phyloP scores from a whole-genome alignment of 768 basidiomycete species.

The Exsudoporus frostii region DNA sequence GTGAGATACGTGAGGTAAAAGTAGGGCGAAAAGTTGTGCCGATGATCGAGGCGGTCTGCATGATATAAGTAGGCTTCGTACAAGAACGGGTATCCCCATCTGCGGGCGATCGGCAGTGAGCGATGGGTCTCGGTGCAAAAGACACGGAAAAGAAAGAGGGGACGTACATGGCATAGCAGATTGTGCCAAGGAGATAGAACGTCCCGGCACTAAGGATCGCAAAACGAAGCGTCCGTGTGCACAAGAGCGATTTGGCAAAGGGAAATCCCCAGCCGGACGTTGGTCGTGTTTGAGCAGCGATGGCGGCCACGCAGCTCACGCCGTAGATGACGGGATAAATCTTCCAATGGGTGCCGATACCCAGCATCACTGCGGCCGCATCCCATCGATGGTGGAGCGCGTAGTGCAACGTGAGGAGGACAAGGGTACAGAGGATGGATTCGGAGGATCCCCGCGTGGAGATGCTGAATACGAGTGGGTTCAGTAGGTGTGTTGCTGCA shows the following conservation, averaged over 20 bases:
- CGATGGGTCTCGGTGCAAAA: neutral
- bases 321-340: constrained; percentile 95
- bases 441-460: constrained; percentile 97
- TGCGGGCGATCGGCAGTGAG: constrained; percentile 30
- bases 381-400: constrained; percentile 60
- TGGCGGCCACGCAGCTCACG: constrained; percentile 54
- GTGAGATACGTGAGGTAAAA: constrained; percentile 94
- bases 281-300: constrained; percentile 23
- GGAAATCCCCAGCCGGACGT: constrained; percentile 14
- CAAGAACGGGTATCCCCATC: constrained; percentile 94
- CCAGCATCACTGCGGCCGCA: constrained; percentile 67
- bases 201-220: constrained; percentile 63
- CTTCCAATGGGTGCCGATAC: constrained; percentile 91
- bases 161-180: constrained; percentile 76
- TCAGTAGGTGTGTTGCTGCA: constrained; percentile 76
- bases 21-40: constrained; percentile 98
- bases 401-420: constrained; percentile 65
- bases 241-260: constrained; percentile 44
- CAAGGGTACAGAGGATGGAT: constrained; percentile 75
- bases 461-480: constrained; percentile 93
- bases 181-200: constrained; percentile 57
- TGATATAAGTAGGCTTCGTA: constrained; percentile 94
- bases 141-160: constrained; percentile 13
- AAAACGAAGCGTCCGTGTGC: constrained; percentile 58
- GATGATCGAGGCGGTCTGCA: constrained; percentile 85